phyloP scores from a whole-genome alignment of 164 flowering plant genomes.

The Dillenia turbinata region DNA sequence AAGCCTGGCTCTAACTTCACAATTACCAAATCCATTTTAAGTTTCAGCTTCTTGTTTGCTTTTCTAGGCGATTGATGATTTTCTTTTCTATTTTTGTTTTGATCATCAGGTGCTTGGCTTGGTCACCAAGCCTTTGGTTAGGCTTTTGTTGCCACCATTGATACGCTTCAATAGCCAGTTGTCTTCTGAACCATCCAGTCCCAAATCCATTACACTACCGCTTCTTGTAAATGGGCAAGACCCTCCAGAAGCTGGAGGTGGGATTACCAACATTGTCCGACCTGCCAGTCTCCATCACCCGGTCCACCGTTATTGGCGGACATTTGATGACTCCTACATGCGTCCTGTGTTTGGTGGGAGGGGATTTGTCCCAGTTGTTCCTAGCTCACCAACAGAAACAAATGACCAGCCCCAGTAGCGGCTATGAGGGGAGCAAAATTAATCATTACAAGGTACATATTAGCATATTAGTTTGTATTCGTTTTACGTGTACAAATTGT shows the following conservation, averaged over 20 bases:
- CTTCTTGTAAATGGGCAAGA: constrained; percentile 28
- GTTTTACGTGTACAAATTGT: too few relatives aligned
- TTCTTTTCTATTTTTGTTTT: constrained; percentile 1
- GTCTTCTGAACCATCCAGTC: constrained; percentile 19
- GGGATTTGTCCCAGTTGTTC: constrained; percentile 20
- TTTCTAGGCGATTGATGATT: neutral
- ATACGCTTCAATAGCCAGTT: constrained; percentile 1
- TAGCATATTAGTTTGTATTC: too few relatives aligned
- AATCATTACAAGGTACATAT: too few relatives aligned
- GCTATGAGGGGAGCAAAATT: neutral
- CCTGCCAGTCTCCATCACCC: constrained; percentile 22
- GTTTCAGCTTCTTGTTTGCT: neutral
- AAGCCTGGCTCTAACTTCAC: too few relatives aligned
- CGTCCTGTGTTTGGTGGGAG: constrained; percentile 62
- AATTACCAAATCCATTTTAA: too few relatives aligned
- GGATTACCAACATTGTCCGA: constrained; percentile 3
- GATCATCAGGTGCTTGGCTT: constrained; percentile 46
- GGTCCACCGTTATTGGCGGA: constrained; percentile 54
- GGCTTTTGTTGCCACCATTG: constrained; percentile 24
- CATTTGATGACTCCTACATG: constrained; percentile 47
- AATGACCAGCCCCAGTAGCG: neutral
- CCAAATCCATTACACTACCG: constrained; percentile 24
- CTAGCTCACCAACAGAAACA: constrained; percentile 17
- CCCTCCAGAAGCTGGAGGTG: constrained; percentile 12
- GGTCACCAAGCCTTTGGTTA: constrained; percentile 45